Conservation (phyloP, 768 basidiomycete species). For the Coprinellus micaceus region DNA sequence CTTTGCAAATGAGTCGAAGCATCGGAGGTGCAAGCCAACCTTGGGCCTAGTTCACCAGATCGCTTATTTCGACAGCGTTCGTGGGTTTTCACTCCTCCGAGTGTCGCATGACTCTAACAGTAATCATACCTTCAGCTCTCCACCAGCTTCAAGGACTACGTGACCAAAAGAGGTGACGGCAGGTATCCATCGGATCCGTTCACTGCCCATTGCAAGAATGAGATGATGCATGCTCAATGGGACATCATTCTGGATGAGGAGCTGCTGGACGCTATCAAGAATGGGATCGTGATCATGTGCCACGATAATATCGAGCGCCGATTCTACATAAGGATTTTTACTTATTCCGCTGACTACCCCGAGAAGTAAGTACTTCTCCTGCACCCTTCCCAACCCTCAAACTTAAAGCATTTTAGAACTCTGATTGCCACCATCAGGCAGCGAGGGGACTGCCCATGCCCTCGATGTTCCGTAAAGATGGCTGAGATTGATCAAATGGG, state of each 20-base stretch:
- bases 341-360: slow-evolving; percentile 38
- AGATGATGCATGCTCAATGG: slow-evolving; percentile 34
- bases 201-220: slow-evolving; percentile 27
- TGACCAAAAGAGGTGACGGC: neutral
- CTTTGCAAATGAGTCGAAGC: slow-evolving; percentile 40
- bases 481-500: slow-evolving; percentile 25
- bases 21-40: slow-evolving; percentile 25
- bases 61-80: slow-evolving; percentile 37
- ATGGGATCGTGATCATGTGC: slow-evolving; percentile 33
- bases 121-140: slow-evolving; percentile 15
- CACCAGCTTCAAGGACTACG: slow-evolving; percentile 18
- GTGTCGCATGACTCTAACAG: neutral
- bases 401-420: slow-evolving; percentile 15
- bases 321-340: slow-evolving; percentile 32
- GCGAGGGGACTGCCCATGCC: slow-evolving; percentile 32
- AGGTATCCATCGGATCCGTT: slow-evolving; percentile 21
- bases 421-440: slow-evolving; percentile 26
- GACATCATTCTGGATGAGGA: slow-evolving; percentile 27
- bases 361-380: slow-evolving; percentile 31
- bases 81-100: neutral
- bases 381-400: neutral
- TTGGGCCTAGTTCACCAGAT: slow-evolving; percentile 32
- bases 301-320: slow-evolving; percentile 27
- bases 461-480: slow-evolving; percentile 25
- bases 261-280: slow-evolving; percentile 26